phyloP scores from a whole-genome alignment of 2,329 filamentous ascomycete genomes.

The Diplodia scrobiculata region DNA sequence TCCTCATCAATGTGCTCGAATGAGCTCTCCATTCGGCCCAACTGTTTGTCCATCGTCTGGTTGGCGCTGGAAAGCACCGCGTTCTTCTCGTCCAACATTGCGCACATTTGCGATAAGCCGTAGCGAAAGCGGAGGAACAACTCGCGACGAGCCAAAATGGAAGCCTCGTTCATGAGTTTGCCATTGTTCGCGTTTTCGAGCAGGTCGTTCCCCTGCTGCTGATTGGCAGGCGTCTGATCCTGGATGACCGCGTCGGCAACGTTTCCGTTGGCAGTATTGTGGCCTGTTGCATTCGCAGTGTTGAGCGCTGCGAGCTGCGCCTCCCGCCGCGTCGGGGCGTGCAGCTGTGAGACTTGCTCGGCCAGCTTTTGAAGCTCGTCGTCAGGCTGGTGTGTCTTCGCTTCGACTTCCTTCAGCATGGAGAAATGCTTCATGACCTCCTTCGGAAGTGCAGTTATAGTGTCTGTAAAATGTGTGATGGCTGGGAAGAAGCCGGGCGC shows the following conservation, averaged over 20 bases:
- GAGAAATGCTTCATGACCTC: slow-evolving; percentile 96
- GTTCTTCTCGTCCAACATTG: slow-evolving; percentile 95
- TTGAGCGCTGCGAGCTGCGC: slow-evolving; percentile 37
- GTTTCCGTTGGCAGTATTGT: slow-evolving; percentile 47
- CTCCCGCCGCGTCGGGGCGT: slow-evolving; percentile 42
- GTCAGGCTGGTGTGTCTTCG: slow-evolving; percentile 88
- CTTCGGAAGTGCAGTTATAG: slow-evolving; percentile 86
- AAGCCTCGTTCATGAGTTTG: slow-evolving; percentile 38
- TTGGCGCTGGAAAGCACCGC: slow-evolving; percentile 93
- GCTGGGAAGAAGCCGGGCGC: slow-evolving; percentile 63
- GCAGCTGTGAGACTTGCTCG: slow-evolving; percentile 58
- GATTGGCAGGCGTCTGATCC: slow-evolving; percentile 33
- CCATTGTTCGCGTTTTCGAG: slow-evolving; percentile 33
- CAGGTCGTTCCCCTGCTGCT: slow-evolving; percentile 35
- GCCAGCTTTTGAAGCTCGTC: slow-evolving; percentile 78
- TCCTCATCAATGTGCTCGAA: slow-evolving; percentile 85
- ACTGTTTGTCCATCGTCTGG: slow-evolving; percentile 81
- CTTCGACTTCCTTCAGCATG: slow-evolving; percentile 94
- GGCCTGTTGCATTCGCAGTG: slow-evolving; percentile 43
- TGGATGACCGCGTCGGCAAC: slow-evolving; percentile 40
- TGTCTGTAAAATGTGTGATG: slow-evolving; percentile 79
- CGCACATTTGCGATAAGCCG: slow-evolving; percentile 80
- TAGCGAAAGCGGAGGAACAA: slow-evolving; percentile 77
- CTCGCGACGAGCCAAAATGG: slow-evolving; percentile 68
- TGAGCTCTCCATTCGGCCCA: slow-evolving; percentile 80